These are phyloP conservation scores for Puccinia brachypodii DNA, from an alignment of 1,284 basidiomycete species.

Conservation along the genomic window DNA sequence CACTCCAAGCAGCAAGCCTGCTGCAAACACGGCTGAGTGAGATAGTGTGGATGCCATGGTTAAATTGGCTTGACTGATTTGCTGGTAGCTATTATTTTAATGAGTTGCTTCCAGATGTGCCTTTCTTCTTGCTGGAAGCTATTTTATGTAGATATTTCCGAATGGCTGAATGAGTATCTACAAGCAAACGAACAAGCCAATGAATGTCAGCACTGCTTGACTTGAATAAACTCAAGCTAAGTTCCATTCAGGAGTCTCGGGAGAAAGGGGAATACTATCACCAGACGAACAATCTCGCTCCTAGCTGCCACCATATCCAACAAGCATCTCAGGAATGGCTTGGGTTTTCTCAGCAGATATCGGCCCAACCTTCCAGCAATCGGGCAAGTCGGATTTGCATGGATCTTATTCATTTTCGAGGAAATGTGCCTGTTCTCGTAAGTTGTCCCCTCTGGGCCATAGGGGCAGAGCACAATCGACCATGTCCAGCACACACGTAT, in stretches of 20 bases:
- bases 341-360: too few relatives aligned
- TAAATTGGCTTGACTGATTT: not conserved
- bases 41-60: slow-evolving; percentile 42
- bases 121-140: too few relatives aligned
- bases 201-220: too few relatives aligned
- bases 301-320: too few relatives aligned
- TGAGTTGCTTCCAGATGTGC: too few relatives aligned
- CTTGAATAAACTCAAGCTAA: not conserved
- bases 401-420: slow-evolving; percentile 4
- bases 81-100: not conserved
- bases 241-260: not conserved
- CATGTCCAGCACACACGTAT: too few relatives aligned
- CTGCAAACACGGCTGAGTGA: slow-evolving; percentile 40
- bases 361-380: not conserved
- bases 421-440: not conserved
- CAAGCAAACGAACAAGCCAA: too few relatives aligned
- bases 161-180: not conserved
- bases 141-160: not conserved
- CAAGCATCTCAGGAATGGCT: too few relatives aligned
- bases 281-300: too few relatives aligned
- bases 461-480: too few relatives aligned
- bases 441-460: too few relatives aligned
- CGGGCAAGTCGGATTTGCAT: not conserved
- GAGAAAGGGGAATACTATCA: not conserved
- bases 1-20: slow-evolving; percentile 38